A percentile compares a stretch with the other conserved stretches of the same genome.
These are phyloP conservation scores for Talaromyces rugulosus DNA, from an alignment of 2,329 filamentous ascomycete genomes.

Conservation along the genomic window DNA sequence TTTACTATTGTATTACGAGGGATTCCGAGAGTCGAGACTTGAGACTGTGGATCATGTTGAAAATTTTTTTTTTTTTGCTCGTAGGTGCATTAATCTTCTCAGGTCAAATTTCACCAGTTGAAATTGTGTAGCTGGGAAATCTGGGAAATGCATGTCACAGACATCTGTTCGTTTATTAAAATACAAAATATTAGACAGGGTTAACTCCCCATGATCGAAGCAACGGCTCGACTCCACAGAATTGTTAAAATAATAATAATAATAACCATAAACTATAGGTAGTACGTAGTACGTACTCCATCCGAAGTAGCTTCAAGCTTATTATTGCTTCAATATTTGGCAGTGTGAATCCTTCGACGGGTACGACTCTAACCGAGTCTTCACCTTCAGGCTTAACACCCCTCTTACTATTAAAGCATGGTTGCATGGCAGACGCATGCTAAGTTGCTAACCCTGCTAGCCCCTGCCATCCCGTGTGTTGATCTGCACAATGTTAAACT, in stretches of 20 bases:
- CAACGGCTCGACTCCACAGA: neutral
- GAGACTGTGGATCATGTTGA: neutral
- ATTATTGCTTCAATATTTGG: neutral
- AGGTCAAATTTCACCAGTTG: too few relatives aligned
- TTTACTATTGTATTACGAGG: neutral
- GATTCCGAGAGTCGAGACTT: neutral
- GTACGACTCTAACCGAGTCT: neutral
- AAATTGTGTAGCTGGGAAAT: neutral
- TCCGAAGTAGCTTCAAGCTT: too few relatives aligned
- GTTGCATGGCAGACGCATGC: neutral
- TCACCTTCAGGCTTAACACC: too few relatives aligned
- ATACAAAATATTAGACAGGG: too few relatives aligned
- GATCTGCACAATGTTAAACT: neutral
- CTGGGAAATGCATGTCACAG: neutral
- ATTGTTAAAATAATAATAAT: neutral
- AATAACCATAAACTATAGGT: neutral
- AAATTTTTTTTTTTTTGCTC: too few relatives aligned
- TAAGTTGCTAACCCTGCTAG: neutral
- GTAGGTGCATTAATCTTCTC: neutral
- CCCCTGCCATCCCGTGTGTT: neutral
- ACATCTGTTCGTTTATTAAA: too few relatives aligned
- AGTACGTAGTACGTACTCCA: too few relatives aligned
- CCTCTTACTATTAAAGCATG: neutral
- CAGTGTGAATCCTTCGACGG: neutral
- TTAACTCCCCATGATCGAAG: too few relatives aligned